These are phyloP conservation scores for Darksidea phi DNA, from an alignment of 495 filamentous ascomycete genomes.

Conservation along the genomic window DNA sequence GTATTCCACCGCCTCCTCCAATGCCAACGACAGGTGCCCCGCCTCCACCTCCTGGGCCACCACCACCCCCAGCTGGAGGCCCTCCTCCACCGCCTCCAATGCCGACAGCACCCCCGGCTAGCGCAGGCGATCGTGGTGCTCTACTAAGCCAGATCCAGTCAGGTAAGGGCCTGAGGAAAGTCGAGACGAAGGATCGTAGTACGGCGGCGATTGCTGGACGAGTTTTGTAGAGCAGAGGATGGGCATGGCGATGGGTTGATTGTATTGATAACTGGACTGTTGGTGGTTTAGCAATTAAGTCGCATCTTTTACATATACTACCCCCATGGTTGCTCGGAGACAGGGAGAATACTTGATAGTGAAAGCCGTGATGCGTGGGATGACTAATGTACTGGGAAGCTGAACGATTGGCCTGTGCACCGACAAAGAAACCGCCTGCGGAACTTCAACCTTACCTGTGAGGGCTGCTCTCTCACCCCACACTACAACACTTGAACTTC, in stretches of 20 bases:
- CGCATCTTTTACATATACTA: no score
- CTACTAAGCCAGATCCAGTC: conserved; percentile 78
- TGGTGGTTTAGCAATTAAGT: conserved; percentile 9
- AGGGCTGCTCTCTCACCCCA: not conserved
- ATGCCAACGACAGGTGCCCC: conserved; percentile 39
- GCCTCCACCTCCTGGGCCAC: conserved; percentile 53
- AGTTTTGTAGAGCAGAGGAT: conserved; percentile 51
- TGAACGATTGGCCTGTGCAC: not conserved
- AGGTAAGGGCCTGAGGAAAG: conserved; percentile 75
- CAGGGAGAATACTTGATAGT: no score
- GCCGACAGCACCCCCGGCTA: conserved; percentile 41
- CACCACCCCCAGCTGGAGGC: conserved; percentile 46
- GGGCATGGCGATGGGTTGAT: not conserved
- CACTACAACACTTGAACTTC: not conserved
- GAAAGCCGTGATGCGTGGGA: no score
- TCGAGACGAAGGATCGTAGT: conserved; percentile 83
- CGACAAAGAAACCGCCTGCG: not conserved
- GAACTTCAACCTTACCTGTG: not conserved
- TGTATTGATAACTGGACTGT: conserved; percentile 19
- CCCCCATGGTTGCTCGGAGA: no score
- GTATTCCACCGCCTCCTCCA: conserved; percentile 39
- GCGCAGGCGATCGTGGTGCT: conserved; percentile 51
- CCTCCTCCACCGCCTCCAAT: conserved; percentile 48
- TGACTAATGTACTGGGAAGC: not conserved
- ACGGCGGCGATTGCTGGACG: conserved; percentile 64